Percentiles rank a stretch among this genome's conserved stretches.
phyloP scores from a whole-genome alignment of 768 basidiomycete genomes.

The Dioszegia aurantiaca region DNA sequence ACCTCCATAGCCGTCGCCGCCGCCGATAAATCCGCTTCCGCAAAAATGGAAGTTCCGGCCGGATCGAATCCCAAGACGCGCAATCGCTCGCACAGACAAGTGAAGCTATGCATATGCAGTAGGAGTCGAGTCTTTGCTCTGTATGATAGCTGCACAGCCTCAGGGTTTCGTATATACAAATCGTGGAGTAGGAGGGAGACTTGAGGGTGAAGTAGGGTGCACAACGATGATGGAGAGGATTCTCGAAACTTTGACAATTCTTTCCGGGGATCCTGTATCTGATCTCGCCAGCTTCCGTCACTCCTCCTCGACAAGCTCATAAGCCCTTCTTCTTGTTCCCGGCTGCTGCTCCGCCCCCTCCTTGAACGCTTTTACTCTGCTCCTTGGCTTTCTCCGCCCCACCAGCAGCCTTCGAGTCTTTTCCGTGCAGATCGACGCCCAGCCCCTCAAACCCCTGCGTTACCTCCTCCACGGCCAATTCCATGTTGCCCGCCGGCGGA shows the following conservation, averaged over 20 bases:
- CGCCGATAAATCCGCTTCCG: conserved; percentile 16
- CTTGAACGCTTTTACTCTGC: not conserved
- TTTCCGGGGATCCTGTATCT: not conserved
- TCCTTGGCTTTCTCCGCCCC: conserved; percentile 7
- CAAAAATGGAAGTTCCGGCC: conserved; percentile 13
- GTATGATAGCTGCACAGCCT: no score
- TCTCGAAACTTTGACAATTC: not conserved
- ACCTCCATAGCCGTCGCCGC: no score
- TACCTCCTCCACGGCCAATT: conserved; percentile 23
- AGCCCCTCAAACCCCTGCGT: conserved; percentile 30
- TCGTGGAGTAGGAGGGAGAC: not conserved
- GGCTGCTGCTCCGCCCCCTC: conserved; percentile 1
- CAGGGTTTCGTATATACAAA: not conserved
- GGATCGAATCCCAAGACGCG: no score
- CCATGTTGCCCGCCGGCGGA: conserved; percentile 6
- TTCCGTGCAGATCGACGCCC: conserved; percentile 30
- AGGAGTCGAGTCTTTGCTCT: not conserved
- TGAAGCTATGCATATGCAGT: conserved; percentile 12
- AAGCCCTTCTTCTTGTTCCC: not conserved
- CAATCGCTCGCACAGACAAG: not conserved
- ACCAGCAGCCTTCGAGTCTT: conserved; percentile 18
- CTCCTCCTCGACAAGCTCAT: not conserved
- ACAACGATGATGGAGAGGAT: not conserved
- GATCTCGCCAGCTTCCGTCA: no score
- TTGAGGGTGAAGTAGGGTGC: not conserved